Conservation (phyloP, 306 rosid genomes). For the Glycyrrhiza uralensis region DNA sequence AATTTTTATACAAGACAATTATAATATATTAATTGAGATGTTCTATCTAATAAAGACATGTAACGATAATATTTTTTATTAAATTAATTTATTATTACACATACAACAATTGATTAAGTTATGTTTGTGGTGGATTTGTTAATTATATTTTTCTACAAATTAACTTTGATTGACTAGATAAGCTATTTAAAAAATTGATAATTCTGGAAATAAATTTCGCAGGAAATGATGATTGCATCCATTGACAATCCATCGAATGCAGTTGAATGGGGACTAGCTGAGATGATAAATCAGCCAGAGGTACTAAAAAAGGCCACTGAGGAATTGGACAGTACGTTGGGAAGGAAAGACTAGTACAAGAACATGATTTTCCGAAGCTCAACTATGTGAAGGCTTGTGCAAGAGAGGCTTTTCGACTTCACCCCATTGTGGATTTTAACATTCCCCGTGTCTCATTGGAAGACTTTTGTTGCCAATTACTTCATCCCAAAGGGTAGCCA, state of each 20-base stretch:
- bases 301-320: neutral
- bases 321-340: neutral
- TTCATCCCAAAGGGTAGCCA: constrained; percentile 45
- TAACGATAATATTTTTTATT: too few species aligned
- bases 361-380: constrained; percentile 32
- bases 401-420: constrained; percentile 25
- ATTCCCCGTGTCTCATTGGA: constrained; percentile 25
- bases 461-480: constrained; percentile 35
- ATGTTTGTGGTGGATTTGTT: too few species aligned
- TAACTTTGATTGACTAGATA: neutral
- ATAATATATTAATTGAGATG: too few species aligned
- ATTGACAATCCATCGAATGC: constrained; percentile 43
- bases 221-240: constrained; percentile 34
- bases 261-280: constrained; percentile 3
- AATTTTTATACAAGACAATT: too few species aligned
- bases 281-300: constrained; percentile 9
- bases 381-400: constrained; percentile 26
- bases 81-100: too few species aligned
- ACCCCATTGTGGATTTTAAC: constrained; percentile 31
- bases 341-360: constrained; percentile 22
- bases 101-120: too few species aligned
- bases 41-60: too few species aligned
- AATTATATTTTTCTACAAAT: too few species aligned
- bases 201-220: neutral
- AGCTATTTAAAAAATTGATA: neutral